Percentiles rank a stretch among this genome's conserved stretches.
These are phyloP conservation scores for Glomus cerebriforme DNA, from an alignment of 192 early-diverging fungal genomes.

Conservation along the genomic window DNA sequence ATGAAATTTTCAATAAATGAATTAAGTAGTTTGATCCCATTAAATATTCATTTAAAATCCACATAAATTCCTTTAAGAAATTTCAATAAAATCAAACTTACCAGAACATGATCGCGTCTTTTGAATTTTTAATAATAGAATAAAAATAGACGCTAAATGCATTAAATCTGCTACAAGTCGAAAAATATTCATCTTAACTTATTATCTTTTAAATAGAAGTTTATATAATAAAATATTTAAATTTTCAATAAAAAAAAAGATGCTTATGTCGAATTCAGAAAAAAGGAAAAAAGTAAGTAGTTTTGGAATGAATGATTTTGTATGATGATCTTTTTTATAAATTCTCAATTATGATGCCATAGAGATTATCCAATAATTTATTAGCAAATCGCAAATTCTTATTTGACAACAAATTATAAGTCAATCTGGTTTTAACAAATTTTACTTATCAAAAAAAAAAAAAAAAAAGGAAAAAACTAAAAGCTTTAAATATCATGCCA, in stretches of 20 bases:
- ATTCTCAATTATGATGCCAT: not conserved
- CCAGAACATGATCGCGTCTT: conserved; percentile 87
- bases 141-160: conserved; percentile 92
- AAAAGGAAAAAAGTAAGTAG: not conserved
- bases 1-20: not conserved
- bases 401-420: not conserved
- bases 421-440: too few relatives aligned
- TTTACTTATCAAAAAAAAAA: too few relatives aligned
- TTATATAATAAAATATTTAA: not conserved
- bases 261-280: not conserved
- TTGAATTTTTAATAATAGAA: conserved; percentile 90
- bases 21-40: too few relatives aligned
- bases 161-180: conserved; percentile 89
- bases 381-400: not conserved
- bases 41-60: too few relatives aligned
- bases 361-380: not conserved
- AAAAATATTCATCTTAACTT: conserved; percentile 84
- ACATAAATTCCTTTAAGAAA: not conserved
- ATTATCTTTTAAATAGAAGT: not conserved
- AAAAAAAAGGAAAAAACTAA: too few relatives aligned
- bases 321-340: not conserved
- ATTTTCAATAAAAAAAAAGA: not conserved
- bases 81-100: conserved; percentile 33
- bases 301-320: not conserved
- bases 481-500: too few relatives aligned